Conservation (phyloP, 1,284 basidiomycete species). For the Moesziomyces sp. region DNA sequence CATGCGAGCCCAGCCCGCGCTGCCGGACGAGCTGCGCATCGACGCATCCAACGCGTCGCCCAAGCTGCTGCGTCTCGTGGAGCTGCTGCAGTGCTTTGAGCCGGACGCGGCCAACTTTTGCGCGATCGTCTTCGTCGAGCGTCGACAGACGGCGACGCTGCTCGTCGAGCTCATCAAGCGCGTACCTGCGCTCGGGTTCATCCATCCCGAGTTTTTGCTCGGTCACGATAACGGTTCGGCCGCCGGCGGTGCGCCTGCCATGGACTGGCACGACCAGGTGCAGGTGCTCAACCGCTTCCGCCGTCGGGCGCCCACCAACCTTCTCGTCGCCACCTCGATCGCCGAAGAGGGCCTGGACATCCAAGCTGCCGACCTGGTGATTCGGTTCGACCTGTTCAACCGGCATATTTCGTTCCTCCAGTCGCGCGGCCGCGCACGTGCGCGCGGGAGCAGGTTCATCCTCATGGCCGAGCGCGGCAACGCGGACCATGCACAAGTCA, state of each 20-base stretch:
- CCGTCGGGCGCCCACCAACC: conserved; percentile 41
- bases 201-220: conserved; percentile 46
- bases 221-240: conserved; percentile 39
- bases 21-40: conserved; percentile 20
- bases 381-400: conserved; percentile 57
- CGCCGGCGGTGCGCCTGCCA: conserved; percentile 19
- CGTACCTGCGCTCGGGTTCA: conserved; percentile 28
- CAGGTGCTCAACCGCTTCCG: conserved; percentile 50
- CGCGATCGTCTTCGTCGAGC: conserved; percentile 57
- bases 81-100: conserved; percentile 44
- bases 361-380: conserved; percentile 52
- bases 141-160: conserved; percentile 45
- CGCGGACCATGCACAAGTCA: conserved; percentile 13
- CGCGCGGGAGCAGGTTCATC: conserved; percentile 38
- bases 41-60: conserved; percentile 23
- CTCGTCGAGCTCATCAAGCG: conserved; percentile 53
- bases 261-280: conserved; percentile 54
- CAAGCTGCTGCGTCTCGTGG: conserved; percentile 45
- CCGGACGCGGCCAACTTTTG: conserved; percentile 26
- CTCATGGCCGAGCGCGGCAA: conserved; percentile 44
- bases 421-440: conserved; percentile 47
- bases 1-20: conserved; percentile 17
- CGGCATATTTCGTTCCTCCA: conserved; percentile 56
- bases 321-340: conserved; percentile 57
- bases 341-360: conserved; percentile 60